Percentiles rank a stretch among this genome's conserved stretches.
phyloP scores from a whole-genome alignment of 2,329 filamentous ascomycete species.

The Ambrosiella beaveri region DNA sequence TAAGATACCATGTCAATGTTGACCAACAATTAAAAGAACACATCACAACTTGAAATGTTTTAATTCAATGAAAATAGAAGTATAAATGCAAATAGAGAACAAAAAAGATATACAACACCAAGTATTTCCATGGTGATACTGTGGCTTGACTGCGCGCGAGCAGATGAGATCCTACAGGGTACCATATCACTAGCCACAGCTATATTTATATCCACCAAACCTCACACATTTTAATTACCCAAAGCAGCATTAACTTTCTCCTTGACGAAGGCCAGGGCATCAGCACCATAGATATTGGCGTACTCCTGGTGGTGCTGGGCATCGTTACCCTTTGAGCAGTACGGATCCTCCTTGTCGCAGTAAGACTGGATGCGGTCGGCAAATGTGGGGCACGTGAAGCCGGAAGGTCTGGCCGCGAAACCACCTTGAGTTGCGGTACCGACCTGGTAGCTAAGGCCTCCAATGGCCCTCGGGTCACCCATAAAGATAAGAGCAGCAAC shows the following conservation, averaged over 20 bases:
- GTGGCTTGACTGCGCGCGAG: too few species aligned
- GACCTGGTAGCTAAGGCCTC: conserved; percentile 39
- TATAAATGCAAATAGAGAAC: too few species aligned
- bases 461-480: conserved; percentile 41
- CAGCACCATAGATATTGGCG: conserved; percentile 41
- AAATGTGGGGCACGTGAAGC: conserved; percentile 38
- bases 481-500: conserved; percentile 49
- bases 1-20: too few species aligned
- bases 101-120: too few species aligned
- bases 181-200: too few species aligned
- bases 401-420: conserved; percentile 40
- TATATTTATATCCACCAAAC: too few species aligned
- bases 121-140: too few species aligned
- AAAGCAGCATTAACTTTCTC: conserved; percentile 17
- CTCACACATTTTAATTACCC: background rate
- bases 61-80: too few species aligned
- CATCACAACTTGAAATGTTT: too few species aligned
- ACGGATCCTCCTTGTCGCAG: conserved; percentile 46
- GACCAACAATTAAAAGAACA: too few species aligned
- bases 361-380: conserved; percentile 41
- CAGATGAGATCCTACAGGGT: too few species aligned
- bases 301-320: conserved; percentile 44
- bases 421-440: conserved; percentile 40
- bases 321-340: conserved; percentile 49
- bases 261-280: conserved; percentile 44